Conservation (phyloP, 2,329 filamentous ascomycete species). For the Ceratocystis papillata region DNA sequence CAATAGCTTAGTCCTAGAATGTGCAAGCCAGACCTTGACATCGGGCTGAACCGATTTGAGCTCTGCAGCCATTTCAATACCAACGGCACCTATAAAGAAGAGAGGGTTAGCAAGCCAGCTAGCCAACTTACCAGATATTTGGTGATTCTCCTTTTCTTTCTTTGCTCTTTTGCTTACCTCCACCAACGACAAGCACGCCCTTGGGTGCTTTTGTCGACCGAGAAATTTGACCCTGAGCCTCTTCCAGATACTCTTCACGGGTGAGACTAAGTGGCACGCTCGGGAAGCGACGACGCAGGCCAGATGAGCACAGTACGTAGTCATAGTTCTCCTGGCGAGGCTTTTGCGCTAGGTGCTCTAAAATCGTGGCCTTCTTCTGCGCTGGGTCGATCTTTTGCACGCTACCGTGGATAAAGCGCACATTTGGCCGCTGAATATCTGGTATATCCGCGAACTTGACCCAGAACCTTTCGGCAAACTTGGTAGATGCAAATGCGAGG, state of each 20-base stretch:
- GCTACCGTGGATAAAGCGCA: conserved; percentile 56
- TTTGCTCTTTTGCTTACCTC: conserved; percentile 36
- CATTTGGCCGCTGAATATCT: conserved; percentile 50
- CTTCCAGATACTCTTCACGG: conserved; percentile 51
- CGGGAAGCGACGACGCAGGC: conserved; percentile 58
- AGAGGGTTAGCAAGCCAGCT: conserved; percentile 21
- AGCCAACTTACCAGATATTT: neutral
- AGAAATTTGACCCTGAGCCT: conserved; percentile 50
- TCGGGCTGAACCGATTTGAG: conserved; percentile 56
- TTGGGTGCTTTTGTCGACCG: conserved; percentile 41
- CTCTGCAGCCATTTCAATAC: conserved; percentile 73
- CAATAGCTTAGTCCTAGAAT: conserved; percentile 59
- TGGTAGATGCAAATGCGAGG: conserved; percentile 53
- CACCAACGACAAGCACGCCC: conserved; percentile 62
- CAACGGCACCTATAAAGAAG: conserved; percentile 49
- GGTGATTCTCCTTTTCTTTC: conserved; percentile 31
- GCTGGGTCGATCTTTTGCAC: conserved; percentile 50
- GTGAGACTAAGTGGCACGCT: conserved; percentile 58
- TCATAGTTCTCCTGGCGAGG: conserved; percentile 49
- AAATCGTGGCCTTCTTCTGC: conserved; percentile 48
- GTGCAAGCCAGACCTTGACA: conserved; percentile 59
- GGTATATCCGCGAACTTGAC: conserved; percentile 56
- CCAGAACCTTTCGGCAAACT: conserved; percentile 59
- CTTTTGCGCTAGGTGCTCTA: conserved; percentile 38
- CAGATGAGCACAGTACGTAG: conserved; percentile 63